phyloP scores from a whole-genome alignment of 306 rosid species.

The Rubus parviflorus region DNA sequence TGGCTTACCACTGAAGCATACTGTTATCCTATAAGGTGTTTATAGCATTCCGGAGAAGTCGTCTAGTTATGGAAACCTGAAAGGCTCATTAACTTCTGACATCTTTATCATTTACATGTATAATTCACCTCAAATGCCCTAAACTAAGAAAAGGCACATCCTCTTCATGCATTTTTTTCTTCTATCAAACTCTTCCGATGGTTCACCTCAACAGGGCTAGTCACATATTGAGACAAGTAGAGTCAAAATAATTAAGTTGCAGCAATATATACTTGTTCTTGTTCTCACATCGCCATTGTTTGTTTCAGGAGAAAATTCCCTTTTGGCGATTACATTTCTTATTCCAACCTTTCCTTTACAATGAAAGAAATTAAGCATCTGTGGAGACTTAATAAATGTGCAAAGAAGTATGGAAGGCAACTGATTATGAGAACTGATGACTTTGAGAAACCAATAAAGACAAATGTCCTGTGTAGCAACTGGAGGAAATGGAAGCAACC shows the following conservation, averaged over 20 bases:
- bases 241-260: not conserved
- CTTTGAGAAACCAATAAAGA: conserved; percentile 83
- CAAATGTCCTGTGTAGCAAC: conserved; percentile 85
- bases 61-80: not conserved
- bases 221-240: not conserved
- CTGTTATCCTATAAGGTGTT: not conserved
- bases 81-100: not conserved
- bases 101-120: not conserved
- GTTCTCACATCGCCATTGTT: conserved; percentile 29
- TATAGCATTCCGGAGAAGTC: not conserved
- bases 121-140: too few species aligned
- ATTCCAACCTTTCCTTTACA: conserved; percentile 75
- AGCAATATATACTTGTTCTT: not conserved
- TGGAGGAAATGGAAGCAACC: conserved; percentile 95
- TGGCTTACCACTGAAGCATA: not conserved
- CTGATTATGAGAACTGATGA: conserved; percentile 87
- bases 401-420: conserved; percentile 56
- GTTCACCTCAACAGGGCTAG: not conserved
- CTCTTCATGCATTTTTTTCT: not conserved
- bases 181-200: not conserved
- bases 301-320: conserved; percentile 78
- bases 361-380: conserved; percentile 86
- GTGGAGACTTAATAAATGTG: conserved; percentile 85
- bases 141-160: not conserved
- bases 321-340: conserved; percentile 80